Base-by-base conservation (phyloP, 306 rosid species). In the Gillenia trifoliata region DNA sequence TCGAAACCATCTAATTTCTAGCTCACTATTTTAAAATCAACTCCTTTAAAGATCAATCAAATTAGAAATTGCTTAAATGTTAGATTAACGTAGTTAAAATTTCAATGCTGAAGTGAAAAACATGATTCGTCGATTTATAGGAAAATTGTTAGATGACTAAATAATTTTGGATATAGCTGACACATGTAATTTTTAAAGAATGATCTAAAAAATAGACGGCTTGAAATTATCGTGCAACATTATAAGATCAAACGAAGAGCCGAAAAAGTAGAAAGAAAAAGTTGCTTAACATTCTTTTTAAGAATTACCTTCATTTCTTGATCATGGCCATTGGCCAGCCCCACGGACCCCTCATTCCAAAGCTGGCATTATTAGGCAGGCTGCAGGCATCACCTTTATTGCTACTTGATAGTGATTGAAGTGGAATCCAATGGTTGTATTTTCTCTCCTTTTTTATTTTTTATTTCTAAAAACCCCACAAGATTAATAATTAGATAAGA, bases 381-480 rank as follows among this genome's bases (percentile, higher is more conserved):
- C 79, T 28, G 80, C 30, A 64, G 55, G 30, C 79, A 81, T 73
- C 59, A 30, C 55, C 26, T 30, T 55, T n/a, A 22, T 68, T 87
- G 52, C 8, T 5, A 1, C 52, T 45, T 45, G 97, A 86, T n/a
- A 76, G 88, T 70, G 94, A 89, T 75, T 71, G 79, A 59, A 81
- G 38, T 71, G 92, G 96, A 79, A 86, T 86, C 92, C 92, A 79
- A 84, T 41, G 85, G 70, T 1, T 28, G 62, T 2, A 4, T 2
- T 8, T n/a, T 52, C 22, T 16, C 47, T 16, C 1, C 3, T 29
- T 29, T 13, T 4, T 33, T 0, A 3, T 25, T n/a, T 64, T 36
- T 38, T 34, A 26, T 38, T 33, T 57, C n/a, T 3, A 6, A 36
- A 66, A 19, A 25, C 34, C 38, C 11, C 33, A 61, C 64, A 9